phyloP scores from a whole-genome alignment of 371 early-diverging fungal species.

The Mortierella sp. region DNA sequence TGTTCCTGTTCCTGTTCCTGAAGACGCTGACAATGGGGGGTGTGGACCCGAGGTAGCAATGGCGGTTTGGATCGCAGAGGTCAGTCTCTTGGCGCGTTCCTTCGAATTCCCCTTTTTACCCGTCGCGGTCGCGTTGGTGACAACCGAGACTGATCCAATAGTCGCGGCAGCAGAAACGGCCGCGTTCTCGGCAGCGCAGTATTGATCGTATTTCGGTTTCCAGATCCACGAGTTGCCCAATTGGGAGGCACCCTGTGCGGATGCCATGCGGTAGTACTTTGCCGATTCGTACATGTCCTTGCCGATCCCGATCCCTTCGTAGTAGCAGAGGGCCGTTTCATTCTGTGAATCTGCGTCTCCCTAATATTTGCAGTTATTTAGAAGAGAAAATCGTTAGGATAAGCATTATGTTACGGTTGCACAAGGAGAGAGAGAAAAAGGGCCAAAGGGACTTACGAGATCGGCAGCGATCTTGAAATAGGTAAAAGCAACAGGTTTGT shows the following conservation, averaged over 20 bases:
- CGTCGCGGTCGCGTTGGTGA: not conserved
- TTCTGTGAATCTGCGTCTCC: conserved; percentile 90
- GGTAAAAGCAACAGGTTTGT: conserved; percentile 72
- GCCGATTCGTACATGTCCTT: conserved; percentile 84
- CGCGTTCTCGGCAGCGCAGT: conserved; percentile 47
- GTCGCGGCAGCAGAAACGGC: conserved; percentile 16
- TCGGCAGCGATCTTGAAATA: conserved; percentile 84
- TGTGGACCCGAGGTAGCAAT: conserved; percentile 5
- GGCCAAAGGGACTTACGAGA: conserved; percentile 48
- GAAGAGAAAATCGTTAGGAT: not conserved
- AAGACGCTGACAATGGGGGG: not conserved
- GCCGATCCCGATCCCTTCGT: conserved; percentile 85
- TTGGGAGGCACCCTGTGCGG: conserved; percentile 82
- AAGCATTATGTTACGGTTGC: not conserved
- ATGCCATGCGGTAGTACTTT: conserved; percentile 86
- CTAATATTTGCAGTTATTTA: not conserved
- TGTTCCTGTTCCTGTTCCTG: not conserved
- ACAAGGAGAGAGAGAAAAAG: not conserved
- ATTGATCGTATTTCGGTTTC: conserved; percentile 84
- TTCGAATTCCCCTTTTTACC: conserved; percentile 2
- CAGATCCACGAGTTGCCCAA: conserved; percentile 94
- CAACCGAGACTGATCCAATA: not conserved
- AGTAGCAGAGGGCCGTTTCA: conserved; percentile 83
- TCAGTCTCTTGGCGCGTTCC: conserved; percentile 2
- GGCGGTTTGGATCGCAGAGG: conserved; percentile 15